Conservation (phyloP, 768 basidiomycete species). For the Dacryopinax spathularia region DNA sequence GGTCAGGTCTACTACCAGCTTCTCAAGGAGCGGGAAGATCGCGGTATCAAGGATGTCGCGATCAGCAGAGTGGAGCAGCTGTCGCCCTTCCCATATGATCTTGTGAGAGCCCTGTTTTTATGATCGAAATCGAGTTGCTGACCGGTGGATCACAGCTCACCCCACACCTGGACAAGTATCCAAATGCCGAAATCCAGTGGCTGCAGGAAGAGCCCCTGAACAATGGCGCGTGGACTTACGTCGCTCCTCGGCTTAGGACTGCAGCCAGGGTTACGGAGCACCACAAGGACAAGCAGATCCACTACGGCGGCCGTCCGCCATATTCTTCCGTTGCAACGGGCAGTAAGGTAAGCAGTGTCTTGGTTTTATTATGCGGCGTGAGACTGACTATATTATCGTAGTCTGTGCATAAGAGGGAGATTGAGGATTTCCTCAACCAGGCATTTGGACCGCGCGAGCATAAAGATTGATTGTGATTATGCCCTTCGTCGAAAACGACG, state of each 20-base stretch:
- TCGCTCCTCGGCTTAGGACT: conserved; percentile 84
- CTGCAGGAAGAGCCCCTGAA: conserved; percentile 83
- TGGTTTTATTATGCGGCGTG: not conserved
- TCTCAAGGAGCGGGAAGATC: conserved; percentile 76
- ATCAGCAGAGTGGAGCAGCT: conserved; percentile 92
- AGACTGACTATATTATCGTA: not conserved
- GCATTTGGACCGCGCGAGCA: conserved; percentile 20
- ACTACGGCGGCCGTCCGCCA: conserved; percentile 84
- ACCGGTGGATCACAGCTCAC: conserved; percentile 46
- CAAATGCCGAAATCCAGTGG: conserved; percentile 88
- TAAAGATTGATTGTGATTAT: not conserved
- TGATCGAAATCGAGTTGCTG: not conserved
- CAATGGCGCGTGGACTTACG: conserved; percentile 94
- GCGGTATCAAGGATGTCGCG: conserved; percentile 81
- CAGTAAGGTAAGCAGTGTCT: conserved; percentile 36
- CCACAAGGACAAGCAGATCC: conserved; percentile 81
- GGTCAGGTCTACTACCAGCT: conserved; percentile 87
- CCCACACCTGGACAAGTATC: conserved; percentile 89
- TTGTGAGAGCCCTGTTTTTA: conserved; percentile 35
- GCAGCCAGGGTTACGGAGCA: conserved; percentile 77
- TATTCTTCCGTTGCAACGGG: conserved; percentile 86
- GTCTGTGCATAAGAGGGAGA: conserved; percentile 81
- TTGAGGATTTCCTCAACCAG: conserved; percentile 46
- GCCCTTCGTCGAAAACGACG: too few species aligned
- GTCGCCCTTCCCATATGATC: conserved; percentile 93